Conservation (phyloP, 1,139 yeast species). For the Protomyces arabidopsidicola region DNA sequence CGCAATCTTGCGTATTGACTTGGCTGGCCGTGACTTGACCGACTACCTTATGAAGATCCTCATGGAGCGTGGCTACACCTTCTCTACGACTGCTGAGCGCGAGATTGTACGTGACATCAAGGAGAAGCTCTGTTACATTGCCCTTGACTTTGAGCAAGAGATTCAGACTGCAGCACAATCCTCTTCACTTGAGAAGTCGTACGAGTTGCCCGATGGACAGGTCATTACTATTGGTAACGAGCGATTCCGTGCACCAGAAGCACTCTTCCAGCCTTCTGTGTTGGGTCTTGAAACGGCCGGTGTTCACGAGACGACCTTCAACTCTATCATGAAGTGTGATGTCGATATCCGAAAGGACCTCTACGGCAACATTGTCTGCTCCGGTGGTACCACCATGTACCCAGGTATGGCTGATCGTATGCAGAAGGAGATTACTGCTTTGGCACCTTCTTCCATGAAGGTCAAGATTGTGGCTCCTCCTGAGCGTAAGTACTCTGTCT, state of each 20-base stretch:
- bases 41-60: conserved; percentile 98
- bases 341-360: conserved; percentile 98
- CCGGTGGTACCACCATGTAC: conserved; percentile 57
- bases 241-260: conserved; percentile 99
- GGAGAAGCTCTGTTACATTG: conserved; percentile 98
- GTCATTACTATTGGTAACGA: conserved; percentile 99
- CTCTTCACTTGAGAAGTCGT: conserved; percentile 95
- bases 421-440: conserved; percentile 55
- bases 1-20: conserved; percentile 96
- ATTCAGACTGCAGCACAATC: conserved; percentile 99
- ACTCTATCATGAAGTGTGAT: conserved; percentile 99
- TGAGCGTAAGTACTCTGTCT: conserved; percentile 75
- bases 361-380: conserved; percentile 95
- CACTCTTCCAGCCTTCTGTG: conserved; percentile 97
- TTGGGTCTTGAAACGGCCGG: conserved; percentile 98
- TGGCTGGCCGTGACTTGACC: conserved; percentile 99
- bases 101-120: conserved; percentile 99
- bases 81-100: conserved; percentile 99
- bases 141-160: conserved; percentile 94
- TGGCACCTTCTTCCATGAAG: conserved; percentile 53
- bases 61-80: conserved; percentile 97
- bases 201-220: conserved; percentile 99
- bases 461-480: conserved; percentile 86
- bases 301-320: conserved; percentile 98
- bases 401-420: conserved; percentile 69